Conservation (phyloP, 2,329 filamentous ascomycete genomes). For the Colletotrichum sansevieriae region DNA sequence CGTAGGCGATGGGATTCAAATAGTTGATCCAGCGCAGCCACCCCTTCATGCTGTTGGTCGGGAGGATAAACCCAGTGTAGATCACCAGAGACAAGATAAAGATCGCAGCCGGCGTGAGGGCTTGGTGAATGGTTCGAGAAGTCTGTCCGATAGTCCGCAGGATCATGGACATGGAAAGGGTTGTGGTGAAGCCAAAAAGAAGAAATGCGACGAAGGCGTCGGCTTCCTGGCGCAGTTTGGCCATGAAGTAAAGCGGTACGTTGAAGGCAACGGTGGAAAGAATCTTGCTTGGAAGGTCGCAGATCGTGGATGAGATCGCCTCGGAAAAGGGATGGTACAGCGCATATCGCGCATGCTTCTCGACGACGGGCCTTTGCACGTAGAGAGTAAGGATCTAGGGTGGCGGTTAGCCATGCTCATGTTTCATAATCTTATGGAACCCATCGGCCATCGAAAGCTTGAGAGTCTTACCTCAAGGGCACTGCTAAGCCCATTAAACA, state of each 20-base stretch:
- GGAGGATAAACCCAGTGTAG: slow-evolving; percentile 67
- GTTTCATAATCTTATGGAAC: no score
- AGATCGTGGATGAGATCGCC: slow-evolving; percentile 32
- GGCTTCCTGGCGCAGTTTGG: slow-evolving; percentile 67
- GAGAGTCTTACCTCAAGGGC: slow-evolving; percentile 40
- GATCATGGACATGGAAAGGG: slow-evolving; percentile 63
- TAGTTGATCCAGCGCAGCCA: slow-evolving; percentile 69
- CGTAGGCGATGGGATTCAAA: slow-evolving; percentile 66
- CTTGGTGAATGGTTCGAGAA: slow-evolving; percentile 64
- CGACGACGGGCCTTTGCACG: slow-evolving; percentile 45
- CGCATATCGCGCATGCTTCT: slow-evolving; percentile 47
- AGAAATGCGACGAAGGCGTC: slow-evolving; percentile 68
- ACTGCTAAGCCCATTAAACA: slow-evolving; percentile 50
- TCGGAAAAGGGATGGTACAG: slow-evolving; percentile 50
- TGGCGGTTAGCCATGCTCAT: no score
- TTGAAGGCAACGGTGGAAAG: slow-evolving; percentile 70
- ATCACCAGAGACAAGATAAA: slow-evolving; percentile 65
- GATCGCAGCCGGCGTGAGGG: slow-evolving; percentile 65
- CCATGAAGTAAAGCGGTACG: slow-evolving; percentile 74
- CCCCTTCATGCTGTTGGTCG: slow-evolving; percentile 53
- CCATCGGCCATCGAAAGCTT: no score
- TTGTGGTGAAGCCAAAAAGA: slow-evolving; percentile 62
- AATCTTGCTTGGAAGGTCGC: slow-evolving; percentile 49
- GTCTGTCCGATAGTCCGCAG: slow-evolving; percentile 64
- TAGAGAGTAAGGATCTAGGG: slow-evolving; percentile 44